These are phyloP conservation scores for Trametes sp. DNA, from an alignment of 1,284 basidiomycete species.

Conservation along the genomic window DNA sequence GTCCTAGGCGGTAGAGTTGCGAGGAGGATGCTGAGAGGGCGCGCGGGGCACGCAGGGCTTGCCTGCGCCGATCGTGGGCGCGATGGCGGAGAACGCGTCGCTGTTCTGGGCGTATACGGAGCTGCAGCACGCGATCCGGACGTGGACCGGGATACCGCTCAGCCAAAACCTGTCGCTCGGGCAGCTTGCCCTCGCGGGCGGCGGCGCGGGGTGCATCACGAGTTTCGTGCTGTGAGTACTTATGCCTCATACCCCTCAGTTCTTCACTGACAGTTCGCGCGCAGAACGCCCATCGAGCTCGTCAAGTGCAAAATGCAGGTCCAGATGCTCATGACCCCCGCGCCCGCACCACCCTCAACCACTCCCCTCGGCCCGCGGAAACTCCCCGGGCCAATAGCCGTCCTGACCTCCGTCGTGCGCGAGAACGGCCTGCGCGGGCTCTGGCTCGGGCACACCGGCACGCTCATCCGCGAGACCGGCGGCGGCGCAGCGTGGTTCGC, in stretches of 20 bases:
- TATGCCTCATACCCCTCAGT: neutral
- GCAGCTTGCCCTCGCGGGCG: constrained; percentile 80
- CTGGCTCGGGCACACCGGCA: constrained; percentile 90
- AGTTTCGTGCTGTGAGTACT: constrained; percentile 79
- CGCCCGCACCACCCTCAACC: constrained; percentile 29
- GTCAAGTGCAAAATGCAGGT: constrained; percentile 98
- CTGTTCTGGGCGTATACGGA: constrained; percentile 90
- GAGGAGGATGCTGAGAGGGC: constrained; percentile 7
- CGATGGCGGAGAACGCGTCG: constrained; percentile 91
- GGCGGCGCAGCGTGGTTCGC: constrained; percentile 90
- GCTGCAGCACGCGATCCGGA: constrained; percentile 74
- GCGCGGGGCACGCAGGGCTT: constrained; percentile 66
- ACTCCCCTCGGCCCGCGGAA: constrained; percentile 30
- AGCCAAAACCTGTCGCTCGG: constrained; percentile 59
- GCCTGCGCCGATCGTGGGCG: constrained; percentile 87
- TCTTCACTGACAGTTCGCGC: neutral
- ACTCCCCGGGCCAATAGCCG: constrained; percentile 70
- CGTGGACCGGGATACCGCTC: constrained; percentile 43
- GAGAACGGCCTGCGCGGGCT: constrained; percentile 78
- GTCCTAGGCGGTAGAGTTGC: no score
- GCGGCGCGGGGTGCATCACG: constrained; percentile 82
- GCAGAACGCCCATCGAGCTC: constrained; percentile 88
- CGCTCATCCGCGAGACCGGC: constrained; percentile 87
- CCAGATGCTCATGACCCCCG: constrained; percentile 71
- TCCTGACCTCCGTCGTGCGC: constrained; percentile 71